phyloP scores from a whole-genome alignment of 1,284 basidiomycete species.

The Ustilago hordei region DNA sequence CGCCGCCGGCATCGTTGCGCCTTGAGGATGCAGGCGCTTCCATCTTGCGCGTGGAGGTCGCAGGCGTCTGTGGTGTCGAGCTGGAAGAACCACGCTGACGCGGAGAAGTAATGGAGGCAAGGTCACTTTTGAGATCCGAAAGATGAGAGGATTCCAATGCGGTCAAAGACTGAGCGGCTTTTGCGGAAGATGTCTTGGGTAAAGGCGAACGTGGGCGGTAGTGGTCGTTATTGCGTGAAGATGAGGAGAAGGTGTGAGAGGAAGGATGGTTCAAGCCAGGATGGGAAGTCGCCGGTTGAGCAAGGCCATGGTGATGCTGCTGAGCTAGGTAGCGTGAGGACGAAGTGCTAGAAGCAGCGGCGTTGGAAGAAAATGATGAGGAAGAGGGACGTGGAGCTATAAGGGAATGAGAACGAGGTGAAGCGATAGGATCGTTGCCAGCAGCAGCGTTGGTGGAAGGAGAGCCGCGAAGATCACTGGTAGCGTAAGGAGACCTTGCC shows the following conservation, averaged over 20 bases:
- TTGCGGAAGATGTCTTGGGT: conserved; percentile 11
- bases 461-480: conserved; percentile 39
- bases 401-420: conserved; percentile 21
- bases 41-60: conserved; percentile 11
- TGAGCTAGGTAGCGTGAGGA: conserved; percentile 24
- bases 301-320: conserved; percentile 27
- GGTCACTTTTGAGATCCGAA: conserved; percentile 27
- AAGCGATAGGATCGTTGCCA: conserved; percentile 7
- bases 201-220: conserved; percentile 27
- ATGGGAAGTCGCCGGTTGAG: conserved; percentile 12
- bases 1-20: background rate
- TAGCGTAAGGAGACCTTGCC: conserved; percentile 37
- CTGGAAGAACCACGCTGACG: conserved; percentile 30
- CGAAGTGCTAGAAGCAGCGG: background rate
- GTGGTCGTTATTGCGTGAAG: conserved; percentile 7
- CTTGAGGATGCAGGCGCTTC: conserved; percentile 2
- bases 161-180: conserved; percentile 11
- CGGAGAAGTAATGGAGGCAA: conserved; percentile 26
- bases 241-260: conserved; percentile 13
- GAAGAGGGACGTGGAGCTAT: conserved; percentile 18
- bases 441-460: conserved; percentile 17
- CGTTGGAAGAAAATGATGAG: conserved; percentile 5
- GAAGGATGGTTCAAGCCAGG: conserved; percentile 25
- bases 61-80: conserved; percentile 13
- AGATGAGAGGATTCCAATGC: conserved; percentile 17